These are phyloP conservation scores for Gaertneriomyces semiglobifer DNA, from an alignment of 192 early-diverging fungal species.

Conservation along the genomic window DNA sequence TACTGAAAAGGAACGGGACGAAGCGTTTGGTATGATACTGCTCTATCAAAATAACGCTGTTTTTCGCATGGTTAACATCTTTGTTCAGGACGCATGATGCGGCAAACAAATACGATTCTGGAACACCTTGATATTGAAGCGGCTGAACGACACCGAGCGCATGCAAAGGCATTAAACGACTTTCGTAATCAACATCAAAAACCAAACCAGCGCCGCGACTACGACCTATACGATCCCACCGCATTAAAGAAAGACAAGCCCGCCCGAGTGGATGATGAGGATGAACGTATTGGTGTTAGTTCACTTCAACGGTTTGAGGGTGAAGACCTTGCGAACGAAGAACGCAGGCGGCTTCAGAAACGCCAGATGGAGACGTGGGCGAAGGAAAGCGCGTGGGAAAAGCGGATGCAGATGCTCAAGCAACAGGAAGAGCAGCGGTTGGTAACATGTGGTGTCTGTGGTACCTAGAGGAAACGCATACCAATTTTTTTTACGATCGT, in stretches of 20 bases:
- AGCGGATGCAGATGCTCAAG: constrained; percentile 29
- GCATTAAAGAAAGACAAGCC: constrained; percentile 47
- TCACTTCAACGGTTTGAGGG: constrained; percentile 55
- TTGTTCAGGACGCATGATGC: constrained; percentile 31
- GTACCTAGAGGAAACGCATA: neutral
- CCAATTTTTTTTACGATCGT: neutral
- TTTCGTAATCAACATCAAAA: constrained; percentile 45
- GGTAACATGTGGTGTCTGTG: neutral
- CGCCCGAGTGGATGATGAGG: constrained; percentile 44
- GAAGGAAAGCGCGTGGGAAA: constrained; percentile 43
- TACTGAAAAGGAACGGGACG: constrained; percentile 43
- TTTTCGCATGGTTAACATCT: no score
- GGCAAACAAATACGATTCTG: constrained; percentile 47
- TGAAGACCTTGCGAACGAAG: constrained; percentile 45
- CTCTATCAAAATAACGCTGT: no score
- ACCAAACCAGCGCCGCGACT: constrained; percentile 48
- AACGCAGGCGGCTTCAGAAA: constrained; percentile 39
- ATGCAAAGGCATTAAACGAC: constrained; percentile 37
- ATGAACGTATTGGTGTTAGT: constrained; percentile 39
- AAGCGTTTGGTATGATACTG: constrained; percentile 39
- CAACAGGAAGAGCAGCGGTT: constrained; percentile 43
- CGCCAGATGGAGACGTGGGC: constrained; percentile 54
- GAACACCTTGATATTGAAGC: constrained; percentile 46
- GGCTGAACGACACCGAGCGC: constrained; percentile 19
- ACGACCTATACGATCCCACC: constrained; percentile 53